A percentile compares a stretch with the other conserved stretches of the same genome.
These are phyloP conservation scores for Verticillium longisporum DNA, from an alignment of 2,329 filamentous ascomycete genomes.

Conservation along the genomic window DNA sequence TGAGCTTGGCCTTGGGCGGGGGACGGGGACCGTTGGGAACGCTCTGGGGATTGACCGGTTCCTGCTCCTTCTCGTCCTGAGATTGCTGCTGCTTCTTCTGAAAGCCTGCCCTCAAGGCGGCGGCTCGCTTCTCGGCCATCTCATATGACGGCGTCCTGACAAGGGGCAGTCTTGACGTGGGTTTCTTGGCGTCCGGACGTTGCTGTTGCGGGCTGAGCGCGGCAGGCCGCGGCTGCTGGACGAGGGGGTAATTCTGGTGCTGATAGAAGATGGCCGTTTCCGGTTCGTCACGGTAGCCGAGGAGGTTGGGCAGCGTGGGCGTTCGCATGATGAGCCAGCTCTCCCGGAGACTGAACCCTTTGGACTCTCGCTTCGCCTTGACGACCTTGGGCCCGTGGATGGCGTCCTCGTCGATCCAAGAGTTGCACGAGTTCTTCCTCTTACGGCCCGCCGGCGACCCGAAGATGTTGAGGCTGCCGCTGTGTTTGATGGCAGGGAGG, in stretches of 20 bases:
- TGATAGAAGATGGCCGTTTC: conserved; percentile 15
- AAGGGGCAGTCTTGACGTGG: conserved; percentile 5
- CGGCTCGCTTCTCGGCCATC: conserved; percentile 9
- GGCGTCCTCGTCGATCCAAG: conserved; percentile 45
- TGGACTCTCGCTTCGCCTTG: conserved; percentile 15
- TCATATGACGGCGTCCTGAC: conserved; percentile 10
- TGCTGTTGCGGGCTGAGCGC: conserved; percentile 1
- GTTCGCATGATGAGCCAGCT: conserved; percentile 22
- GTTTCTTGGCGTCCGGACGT: background rate
- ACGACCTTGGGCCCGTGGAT: conserved; percentile 39
- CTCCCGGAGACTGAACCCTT: conserved; percentile 21
- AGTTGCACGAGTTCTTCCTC: conserved; percentile 9
- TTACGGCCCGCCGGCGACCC: background rate
- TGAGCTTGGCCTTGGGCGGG: conserved; percentile 13
- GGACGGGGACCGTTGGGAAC: conserved; percentile 11
- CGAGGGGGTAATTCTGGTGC: conserved; percentile 6
- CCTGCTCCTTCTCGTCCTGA: background rate
- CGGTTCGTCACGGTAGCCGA: conserved; percentile 12
- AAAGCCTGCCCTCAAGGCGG: conserved; percentile 10
- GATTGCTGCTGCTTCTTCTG: conserved; percentile 1
- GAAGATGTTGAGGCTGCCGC: conserved; percentile 21
- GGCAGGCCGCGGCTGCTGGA: conserved; percentile 5
- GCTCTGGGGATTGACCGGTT: background rate
- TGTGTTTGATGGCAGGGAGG: conserved; percentile 24
- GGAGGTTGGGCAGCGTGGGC: conserved; percentile 28